These are phyloP conservation scores for Halenospora varia DNA, from an alignment of 495 filamentous ascomycete species.

Conservation along the genomic window DNA sequence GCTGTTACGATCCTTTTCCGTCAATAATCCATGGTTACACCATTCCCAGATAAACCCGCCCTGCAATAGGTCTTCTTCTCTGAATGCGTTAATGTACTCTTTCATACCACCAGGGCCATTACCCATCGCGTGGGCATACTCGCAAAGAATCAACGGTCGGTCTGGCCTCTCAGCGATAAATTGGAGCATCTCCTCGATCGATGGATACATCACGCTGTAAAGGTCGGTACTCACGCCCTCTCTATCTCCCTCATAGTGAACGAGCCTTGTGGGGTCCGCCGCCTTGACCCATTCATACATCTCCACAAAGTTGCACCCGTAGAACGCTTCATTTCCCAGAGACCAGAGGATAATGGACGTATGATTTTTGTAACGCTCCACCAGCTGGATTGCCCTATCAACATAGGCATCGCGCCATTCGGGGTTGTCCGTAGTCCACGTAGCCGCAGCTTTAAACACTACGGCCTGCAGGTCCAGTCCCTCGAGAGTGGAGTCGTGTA, in stretches of 20 bases:
- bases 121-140: conserved; percentile 72
- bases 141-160: conserved; percentile 67
- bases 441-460: conserved; percentile 32
- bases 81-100: conserved; percentile 65
- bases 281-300: conserved; percentile 63
- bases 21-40: conserved; percentile 63
- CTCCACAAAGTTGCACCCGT: conserved; percentile 61
- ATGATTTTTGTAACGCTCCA: conserved; percentile 65
- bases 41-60: conserved; percentile 77
- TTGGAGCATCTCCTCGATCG: conserved; percentile 39
- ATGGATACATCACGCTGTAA: conserved; percentile 63
- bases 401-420: conserved; percentile 66
- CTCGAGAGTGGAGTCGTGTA: conserved; percentile 30
- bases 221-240: conserved; percentile 59
- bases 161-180: conserved; percentile 32
- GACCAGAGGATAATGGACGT: conserved; percentile 68
- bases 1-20: conserved; percentile 46
- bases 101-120: conserved; percentile 65
- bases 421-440: conserved; percentile 59
- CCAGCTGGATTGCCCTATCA: conserved; percentile 62
- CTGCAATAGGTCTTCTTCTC: conserved; percentile 56
- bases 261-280: conserved; percentile 50
- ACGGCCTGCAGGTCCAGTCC: not conserved
- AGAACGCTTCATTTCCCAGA: conserved; percentile 69
- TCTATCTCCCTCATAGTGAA: conserved; percentile 68